Base-by-base conservation (phyloP, 495 filamentous ascomycete species). In the Aspergillus avenaceus region DNA sequence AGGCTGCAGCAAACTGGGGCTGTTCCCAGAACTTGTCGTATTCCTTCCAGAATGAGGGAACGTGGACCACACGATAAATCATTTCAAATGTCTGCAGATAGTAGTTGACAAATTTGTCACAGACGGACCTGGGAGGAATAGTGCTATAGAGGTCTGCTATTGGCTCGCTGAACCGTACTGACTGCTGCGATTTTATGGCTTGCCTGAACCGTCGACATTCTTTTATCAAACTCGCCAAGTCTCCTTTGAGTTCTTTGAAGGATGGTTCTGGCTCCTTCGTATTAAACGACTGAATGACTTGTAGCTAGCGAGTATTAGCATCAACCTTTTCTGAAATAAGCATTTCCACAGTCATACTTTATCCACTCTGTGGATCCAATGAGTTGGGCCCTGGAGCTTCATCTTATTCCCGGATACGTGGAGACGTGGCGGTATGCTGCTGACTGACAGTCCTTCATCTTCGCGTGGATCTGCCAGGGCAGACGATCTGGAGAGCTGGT, bases 61-160 rank as follows among this genome's bases (percentile, higher is more conserved):
- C 27, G 49, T 81, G 79, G 3, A 79, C 47, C 22, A 80, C 71
- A 14, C 76, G 66, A 40, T 75, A 61, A 4, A 65, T 62, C 2
- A 64, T 64, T 52, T 81, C 78, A 40, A 76, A 75, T 1, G 65
- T 71, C 11, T 50, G 50, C 24, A 80, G 69, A 53, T 82, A 82
- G 27, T 67, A 53, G 16, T 62, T 46, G 12, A 72, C 66, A 55
- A 81, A 62, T 19, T 56, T 46, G 47, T 84, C 76, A 28, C 62
- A 63, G 24, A 54, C 46, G 2, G 40, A 4, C 29, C 40, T 48
- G 8, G 55, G 4, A 8, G 62, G 62, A 14, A 64, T 49, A 12
- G 58, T 58, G 27, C 18, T 48, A 18, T 41, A 47, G 11, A 61
- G 46, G 21, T 61, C 53, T 13, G 58, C 40, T 8, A 59, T 25